Evolutionary conservation across 2,329 filamentous ascomycete genomes (phyloP).

Genomic region (Cryoendolithus antarcticus): DNA sequence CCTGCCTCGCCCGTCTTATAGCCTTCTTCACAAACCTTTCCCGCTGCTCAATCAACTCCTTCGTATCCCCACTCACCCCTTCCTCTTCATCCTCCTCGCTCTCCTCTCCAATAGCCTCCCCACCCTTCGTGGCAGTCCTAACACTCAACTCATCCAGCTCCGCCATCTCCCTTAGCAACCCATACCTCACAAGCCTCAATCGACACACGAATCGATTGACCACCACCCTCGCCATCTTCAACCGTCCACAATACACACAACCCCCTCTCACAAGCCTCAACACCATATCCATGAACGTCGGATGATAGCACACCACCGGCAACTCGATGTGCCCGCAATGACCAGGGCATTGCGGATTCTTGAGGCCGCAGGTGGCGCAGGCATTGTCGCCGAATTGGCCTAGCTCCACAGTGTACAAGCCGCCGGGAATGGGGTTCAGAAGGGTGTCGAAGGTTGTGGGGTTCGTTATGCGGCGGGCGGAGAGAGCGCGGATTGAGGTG

Average conservation of each 20-base stretch:
- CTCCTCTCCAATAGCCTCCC: constrained; percentile 5
- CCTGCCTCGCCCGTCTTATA: constrained; percentile 47
- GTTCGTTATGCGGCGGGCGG: constrained; percentile 88
- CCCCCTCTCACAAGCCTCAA: constrained; percentile 73
- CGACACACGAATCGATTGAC: constrained; percentile 74
- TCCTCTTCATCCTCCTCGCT: constrained; percentile 43
- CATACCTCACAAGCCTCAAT: constrained; percentile 72
- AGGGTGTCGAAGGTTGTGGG: constrained; percentile 88
- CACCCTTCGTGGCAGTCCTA: constrained; percentile 26
- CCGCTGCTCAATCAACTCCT: constrained; percentile 41
- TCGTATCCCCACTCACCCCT: constrained; percentile 46
- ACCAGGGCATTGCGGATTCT: constrained; percentile 66
- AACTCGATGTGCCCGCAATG: constrained; percentile 94
- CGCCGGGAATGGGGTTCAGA: constrained; percentile 76
- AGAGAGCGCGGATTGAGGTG: constrained; percentile 75
- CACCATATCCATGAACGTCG: constrained; percentile 86
- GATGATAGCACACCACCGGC: constrained; percentile 85
- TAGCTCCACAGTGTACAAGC: constrained; percentile 83
- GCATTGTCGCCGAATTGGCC: constrained; percentile 78
- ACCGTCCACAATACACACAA: constrained; percentile 80
- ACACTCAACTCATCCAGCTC: constrained; percentile 34
- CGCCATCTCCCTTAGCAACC: constrained; percentile 58
- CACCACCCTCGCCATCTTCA: constrained; percentile 65
- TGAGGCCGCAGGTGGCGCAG: constrained; percentile 85
- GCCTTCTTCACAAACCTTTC: constrained; percentile 60